Conservation (phyloP, 2,329 filamentous ascomycete genomes). For the Claviceps quebecensis region DNA sequence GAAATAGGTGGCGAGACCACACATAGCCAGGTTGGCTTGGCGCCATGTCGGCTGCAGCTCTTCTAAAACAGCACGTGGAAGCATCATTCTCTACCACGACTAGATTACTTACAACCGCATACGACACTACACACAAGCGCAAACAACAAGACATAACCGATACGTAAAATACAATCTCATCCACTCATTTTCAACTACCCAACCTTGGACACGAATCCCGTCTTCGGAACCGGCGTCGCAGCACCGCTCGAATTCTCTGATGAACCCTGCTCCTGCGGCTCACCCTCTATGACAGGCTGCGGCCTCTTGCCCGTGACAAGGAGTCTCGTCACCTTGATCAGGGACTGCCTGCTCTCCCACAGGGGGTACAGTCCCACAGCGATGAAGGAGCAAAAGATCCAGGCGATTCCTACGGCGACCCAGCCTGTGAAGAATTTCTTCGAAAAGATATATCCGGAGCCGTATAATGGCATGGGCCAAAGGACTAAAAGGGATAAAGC, state of each 20-base stretch:
- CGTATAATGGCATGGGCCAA: slow-evolving; percentile 91
- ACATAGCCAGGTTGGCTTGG: too few species aligned
- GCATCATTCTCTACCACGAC: too few species aligned
- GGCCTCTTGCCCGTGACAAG: slow-evolving; percentile 8
- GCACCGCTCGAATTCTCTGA: slow-evolving; percentile 3
- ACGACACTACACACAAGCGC: too few species aligned
- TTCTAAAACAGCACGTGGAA: too few species aligned
- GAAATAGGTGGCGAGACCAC: too few species aligned
- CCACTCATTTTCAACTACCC: not conserved
- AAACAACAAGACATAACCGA: too few species aligned
- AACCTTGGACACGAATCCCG: not conserved
- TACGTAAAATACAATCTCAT: not conserved
- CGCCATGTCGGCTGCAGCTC: too few species aligned
- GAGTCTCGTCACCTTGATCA: slow-evolving; percentile 9
- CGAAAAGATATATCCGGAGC: slow-evolving; percentile 52
- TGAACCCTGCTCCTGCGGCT: not conserved
- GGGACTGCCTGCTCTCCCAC: slow-evolving; percentile 59
- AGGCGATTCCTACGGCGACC: slow-evolving; percentile 56
- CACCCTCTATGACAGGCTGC: not conserved
- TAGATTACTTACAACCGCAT: too few species aligned
- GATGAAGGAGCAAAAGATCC: slow-evolving; percentile 56
- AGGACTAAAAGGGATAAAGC: slow-evolving; percentile 62
- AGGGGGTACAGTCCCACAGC: slow-evolving; percentile 72
- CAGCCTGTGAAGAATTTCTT: slow-evolving; percentile 57
- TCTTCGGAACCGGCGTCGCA: slow-evolving; percentile 3